Base-by-base conservation (phyloP, 768 basidiomycete species). In the Mycena leptocephala region DNA sequence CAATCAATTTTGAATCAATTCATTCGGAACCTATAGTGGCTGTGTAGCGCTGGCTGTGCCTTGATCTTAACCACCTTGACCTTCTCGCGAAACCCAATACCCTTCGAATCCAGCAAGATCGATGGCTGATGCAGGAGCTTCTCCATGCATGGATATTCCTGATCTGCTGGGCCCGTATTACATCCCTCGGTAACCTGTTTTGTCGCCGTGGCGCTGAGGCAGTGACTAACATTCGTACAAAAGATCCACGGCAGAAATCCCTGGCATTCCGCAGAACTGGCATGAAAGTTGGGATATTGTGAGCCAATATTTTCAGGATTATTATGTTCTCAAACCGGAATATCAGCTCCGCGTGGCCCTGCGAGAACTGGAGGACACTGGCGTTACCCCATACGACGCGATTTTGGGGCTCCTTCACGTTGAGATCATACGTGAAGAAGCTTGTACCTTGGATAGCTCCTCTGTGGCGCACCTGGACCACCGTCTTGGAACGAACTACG, bases 401-500 rank as follows among this genome's bases (percentile, higher is more conserved):
- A 22, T 71, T 28, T 13, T 30, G 16, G 32, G 51, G 3, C 70
- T 71, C 0, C 48, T 71, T 7, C 61, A 61, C 32, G 48, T 30
- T 2, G 24, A 55, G 26, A 18, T 53, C 9, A 18, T 22, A 5
- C 48, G 70, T 4, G 35, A 62, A 9, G n/a, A 46, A 13, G 11
- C n/a, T 20, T 6, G 0, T n/a, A 10, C n/a, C 4, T 28, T 63
- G 37, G 70, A 71, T n/a, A 37, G 8, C 0, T 48, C 48, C 24
- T 26, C 70, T 11, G 48, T 71, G 13, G 48, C 6, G 14, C 33
- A 63, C 3, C 43, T 71, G n/a, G 20, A 63, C 2, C 32, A 35
- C 4, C 64, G 16, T 20, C 72, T 73, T 7, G 64, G 56, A 16
- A 73, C 72, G 16, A 73, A 73, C 33, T 73, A 73, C 41, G 64